Conservation (phyloP, 768 basidiomycete genomes). For the Zangia roseola region DNA sequence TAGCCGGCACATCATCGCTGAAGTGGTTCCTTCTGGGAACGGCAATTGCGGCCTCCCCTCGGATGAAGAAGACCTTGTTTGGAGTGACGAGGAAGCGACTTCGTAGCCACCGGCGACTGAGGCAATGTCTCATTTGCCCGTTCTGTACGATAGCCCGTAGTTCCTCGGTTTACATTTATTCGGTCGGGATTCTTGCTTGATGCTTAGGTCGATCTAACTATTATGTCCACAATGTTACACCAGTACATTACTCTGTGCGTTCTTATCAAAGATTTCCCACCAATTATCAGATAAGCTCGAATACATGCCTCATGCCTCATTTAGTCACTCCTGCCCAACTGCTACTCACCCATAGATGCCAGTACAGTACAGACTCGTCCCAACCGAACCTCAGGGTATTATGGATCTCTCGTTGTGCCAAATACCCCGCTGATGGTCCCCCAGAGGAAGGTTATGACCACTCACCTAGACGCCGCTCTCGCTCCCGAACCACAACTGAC, state of each 20-base stretch:
- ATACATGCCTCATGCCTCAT: too few species aligned
- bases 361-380: conserved; percentile 17
- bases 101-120: not conserved
- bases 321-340: too few species aligned
- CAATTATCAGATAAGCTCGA: too few species aligned
- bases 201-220: too few species aligned
- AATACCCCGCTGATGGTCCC: conserved; percentile 1
- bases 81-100: conserved; percentile 49
- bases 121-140: too few species aligned
- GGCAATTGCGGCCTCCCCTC: conserved; percentile 48
- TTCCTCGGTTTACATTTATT: too few species aligned
- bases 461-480: not conserved
- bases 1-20: conserved; percentile 29
- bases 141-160: too few species aligned
- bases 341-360: conserved; percentile 5
- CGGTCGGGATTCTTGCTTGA: too few species aligned
- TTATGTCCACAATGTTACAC: too few species aligned
- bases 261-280: too few species aligned
- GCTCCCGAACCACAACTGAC: not conserved
- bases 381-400: conserved; percentile 15
- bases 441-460: conserved; percentile 1
- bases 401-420: not conserved
- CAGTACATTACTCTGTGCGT: too few species aligned
- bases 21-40: conserved; percentile 18
- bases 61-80: conserved; percentile 52